Base-by-base conservation (phyloP, 257 asterid species). In the Solanum paucissectum region DNA sequence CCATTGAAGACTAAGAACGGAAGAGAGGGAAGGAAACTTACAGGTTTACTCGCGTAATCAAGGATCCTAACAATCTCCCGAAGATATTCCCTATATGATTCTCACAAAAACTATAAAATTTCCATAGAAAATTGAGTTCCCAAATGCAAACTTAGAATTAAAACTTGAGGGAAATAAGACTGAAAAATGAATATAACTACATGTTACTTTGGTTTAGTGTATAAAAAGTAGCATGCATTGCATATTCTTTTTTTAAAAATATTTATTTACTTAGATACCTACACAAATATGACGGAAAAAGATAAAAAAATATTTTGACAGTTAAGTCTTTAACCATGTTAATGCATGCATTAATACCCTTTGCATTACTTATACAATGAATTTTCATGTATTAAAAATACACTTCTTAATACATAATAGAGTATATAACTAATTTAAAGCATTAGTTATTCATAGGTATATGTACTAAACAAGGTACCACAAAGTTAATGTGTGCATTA, bases 161-260 rank as follows among this genome's bases (percentile, higher is more conserved):
- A 58, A 8, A 58, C 2, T 21, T 58, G 27, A 12, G 23, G 68
- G 12, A 21, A 8, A 21, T 58, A 8, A 58, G 27, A 7, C 1
- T 7, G 5, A 3, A 58, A 58, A 58, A 58, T 0, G 27, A 21
- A 58, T 58, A 58, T 58, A 58, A 58, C 27, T 18, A 55, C 64
- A 55, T 18, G 64, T 0, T 55, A 55, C 2, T 55, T 55, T 55
- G 64, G 11, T 55, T 55, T 55, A 20, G 64, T 55, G 64, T 20
- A 55, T 20, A 7, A 55, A 55, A 20, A 55, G n/a, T 55, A 55
- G 11, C 25, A 55, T 55, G 64, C 64, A 55, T 55, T 55, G 64
- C 1, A 55, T 55, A 55, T 7, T 6, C 0, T 16, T 2, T 52
- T 55, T 52, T 55, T 0, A 0, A 0, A 55, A 18, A 7, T 55